These are phyloP conservation scores for Aspergillus uvarum DNA, from an alignment of 2,329 filamentous ascomycete species.

Conservation along the genomic window DNA sequence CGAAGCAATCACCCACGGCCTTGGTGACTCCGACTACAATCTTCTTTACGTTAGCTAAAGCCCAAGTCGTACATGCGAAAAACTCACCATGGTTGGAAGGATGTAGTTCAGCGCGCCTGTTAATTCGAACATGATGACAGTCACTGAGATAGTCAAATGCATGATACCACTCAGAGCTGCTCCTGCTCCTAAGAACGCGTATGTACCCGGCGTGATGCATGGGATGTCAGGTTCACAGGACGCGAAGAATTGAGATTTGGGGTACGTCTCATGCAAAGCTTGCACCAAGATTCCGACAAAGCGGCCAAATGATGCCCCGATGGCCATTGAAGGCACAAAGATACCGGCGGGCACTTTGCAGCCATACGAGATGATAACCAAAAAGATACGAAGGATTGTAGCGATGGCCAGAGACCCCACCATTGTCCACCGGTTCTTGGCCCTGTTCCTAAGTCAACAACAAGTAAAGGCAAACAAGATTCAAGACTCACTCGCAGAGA, in stretches of 20 bases:
- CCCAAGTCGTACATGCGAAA: background rate
- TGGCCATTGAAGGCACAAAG: conserved; percentile 96
- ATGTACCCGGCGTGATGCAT: conserved; percentile 96
- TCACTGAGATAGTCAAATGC: conserved; percentile 95
- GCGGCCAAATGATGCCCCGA: conserved; percentile 90
- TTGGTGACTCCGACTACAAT: conserved; percentile 98
- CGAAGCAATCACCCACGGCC: conserved; percentile 83
- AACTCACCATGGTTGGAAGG: conserved; percentile 79
- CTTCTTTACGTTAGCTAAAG: conserved; percentile 31
- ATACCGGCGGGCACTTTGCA: conserved; percentile 98
- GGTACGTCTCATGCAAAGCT: conserved; percentile 79
- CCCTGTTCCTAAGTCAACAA: conserved; percentile 30
- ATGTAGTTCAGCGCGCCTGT: conserved; percentile 98
- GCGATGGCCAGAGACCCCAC: conserved; percentile 75
- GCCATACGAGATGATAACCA: conserved; percentile 95
- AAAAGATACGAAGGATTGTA: conserved; percentile 73
- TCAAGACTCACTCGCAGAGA: conserved; percentile 68
- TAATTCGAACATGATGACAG: conserved; percentile 99
- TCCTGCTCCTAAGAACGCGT: conserved; percentile 89
- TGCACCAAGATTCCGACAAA: conserved; percentile 95
- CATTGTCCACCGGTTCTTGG: conserved; percentile 72
- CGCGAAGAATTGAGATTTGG: conserved; percentile 78
- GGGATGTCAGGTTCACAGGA: conserved; percentile 87
- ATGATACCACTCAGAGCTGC: conserved; percentile 94
- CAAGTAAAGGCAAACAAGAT: background rate